Conservation (phyloP, 2,329 filamentous ascomycete species). For the Sclerotinia sclerotiorum region DNA sequence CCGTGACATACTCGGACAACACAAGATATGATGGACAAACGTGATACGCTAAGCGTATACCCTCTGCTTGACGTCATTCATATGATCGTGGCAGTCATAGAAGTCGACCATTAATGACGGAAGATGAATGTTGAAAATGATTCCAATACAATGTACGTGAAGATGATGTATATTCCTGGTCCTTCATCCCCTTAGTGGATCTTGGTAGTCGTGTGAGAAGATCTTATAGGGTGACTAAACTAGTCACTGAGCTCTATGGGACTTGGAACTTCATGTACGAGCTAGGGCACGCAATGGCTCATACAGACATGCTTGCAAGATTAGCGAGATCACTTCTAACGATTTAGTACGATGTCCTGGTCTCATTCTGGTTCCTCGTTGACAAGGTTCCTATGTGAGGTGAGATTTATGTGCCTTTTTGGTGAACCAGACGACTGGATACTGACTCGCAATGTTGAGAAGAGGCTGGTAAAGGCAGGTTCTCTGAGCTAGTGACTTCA, state of each 20-base stretch:
- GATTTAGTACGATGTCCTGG: not conserved
- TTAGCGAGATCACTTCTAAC: not conserved
- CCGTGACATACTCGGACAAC: not conserved
- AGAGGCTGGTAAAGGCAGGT: not conserved
- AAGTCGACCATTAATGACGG: not conserved
- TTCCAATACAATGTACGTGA: not conserved
- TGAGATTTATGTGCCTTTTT: not conserved
- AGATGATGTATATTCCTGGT: not conserved
- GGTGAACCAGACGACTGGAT: not conserved
- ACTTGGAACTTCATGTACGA: no score
- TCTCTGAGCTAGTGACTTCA: not conserved
- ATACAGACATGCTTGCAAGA: not conserved
- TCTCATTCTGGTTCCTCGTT: not conserved
- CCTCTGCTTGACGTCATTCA: not conserved
- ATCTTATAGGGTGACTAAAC: conserved; percentile 5
- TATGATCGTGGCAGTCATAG: not conserved
- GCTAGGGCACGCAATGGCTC: not conserved
- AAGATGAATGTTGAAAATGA: not conserved
- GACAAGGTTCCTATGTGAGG: not conserved
- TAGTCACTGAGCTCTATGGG: not conserved
- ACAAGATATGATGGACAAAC: not conserved
- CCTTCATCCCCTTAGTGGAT: not conserved
- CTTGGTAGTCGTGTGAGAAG: not conserved
- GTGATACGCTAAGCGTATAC: not conserved
- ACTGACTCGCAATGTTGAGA: not conserved